Evolutionary conservation across 306 rosid genomes (phyloP).

Genomic region (Castanea crenata): DNA sequence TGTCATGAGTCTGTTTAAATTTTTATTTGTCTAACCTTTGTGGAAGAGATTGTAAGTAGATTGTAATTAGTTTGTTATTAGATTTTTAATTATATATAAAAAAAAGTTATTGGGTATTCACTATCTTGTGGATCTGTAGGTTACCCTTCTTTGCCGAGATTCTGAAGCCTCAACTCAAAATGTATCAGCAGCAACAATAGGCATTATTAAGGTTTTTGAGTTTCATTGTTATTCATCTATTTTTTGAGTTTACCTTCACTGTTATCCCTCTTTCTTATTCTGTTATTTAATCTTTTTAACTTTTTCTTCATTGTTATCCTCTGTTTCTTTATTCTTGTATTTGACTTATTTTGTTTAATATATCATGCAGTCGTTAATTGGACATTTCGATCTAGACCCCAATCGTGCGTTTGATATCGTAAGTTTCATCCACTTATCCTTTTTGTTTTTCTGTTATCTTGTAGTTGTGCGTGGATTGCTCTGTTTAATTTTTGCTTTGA

Average conservation of each 20-base stretch:
- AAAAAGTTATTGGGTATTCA: constrained; percentile 13
- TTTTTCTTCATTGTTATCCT: too few relatives aligned
- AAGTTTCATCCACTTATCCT: constrained; percentile 32
- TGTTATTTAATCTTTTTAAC: too few relatives aligned
- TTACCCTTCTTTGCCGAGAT: constrained; percentile 87
- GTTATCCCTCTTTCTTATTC: too few relatives aligned
- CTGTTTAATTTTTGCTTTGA: constrained; percentile 1
- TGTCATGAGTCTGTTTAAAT: neutral
- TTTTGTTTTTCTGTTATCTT: neutral
- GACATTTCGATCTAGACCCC: constrained; percentile 98
- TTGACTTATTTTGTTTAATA: constrained; percentile 19
- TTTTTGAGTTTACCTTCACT: too few relatives aligned
- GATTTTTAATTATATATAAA: too few relatives aligned
- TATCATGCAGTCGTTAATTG: constrained; percentile 87
- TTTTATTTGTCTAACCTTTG: neutral
- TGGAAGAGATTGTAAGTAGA: constrained; percentile 7
- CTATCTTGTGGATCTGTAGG: constrained; percentile 39
- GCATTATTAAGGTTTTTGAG: constrained; percentile 82
- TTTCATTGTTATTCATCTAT: constrained; percentile 10
- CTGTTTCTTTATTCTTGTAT: constrained; percentile 10
- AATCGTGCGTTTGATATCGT: constrained; percentile 97
- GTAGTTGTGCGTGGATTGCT: constrained; percentile 5
- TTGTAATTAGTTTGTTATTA: constrained; percentile 3
- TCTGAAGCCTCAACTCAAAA: constrained; percentile 54
- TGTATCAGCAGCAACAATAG: constrained; percentile 73